phyloP scores from a whole-genome alignment of 768 basidiomycete genomes.

The Pseudohyphozyma bogoriensis region DNA sequence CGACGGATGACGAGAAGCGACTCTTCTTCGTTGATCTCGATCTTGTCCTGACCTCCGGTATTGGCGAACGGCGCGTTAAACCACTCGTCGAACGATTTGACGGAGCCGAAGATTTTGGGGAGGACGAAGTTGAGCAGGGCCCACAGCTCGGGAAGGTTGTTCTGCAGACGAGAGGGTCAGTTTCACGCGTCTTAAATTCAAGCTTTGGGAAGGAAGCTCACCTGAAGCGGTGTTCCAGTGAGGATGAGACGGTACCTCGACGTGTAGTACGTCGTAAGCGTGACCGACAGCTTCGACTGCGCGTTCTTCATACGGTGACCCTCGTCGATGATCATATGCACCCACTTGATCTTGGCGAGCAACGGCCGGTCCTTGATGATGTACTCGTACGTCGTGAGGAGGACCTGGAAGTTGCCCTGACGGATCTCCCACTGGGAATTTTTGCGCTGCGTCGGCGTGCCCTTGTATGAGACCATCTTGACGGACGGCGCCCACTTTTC shows the following conservation, averaged over 20 bases:
- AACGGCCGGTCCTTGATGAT: slow-evolving; percentile 34
- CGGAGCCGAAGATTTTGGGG: slow-evolving; percentile 97
- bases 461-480: slow-evolving; percentile 85
- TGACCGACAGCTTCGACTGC: slow-evolving; percentile 52
- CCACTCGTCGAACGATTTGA: slow-evolving; percentile 99
- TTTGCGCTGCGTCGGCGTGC: slow-evolving; percentile 69
- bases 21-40: slow-evolving; percentile 99
- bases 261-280: slow-evolving; percentile 62
- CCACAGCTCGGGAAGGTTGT: slow-evolving; percentile 94
- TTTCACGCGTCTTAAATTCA: too few relatives aligned
- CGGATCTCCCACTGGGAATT: slow-evolving; percentile 48
- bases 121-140: slow-evolving; percentile 91
- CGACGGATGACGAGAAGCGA: slow-evolving; percentile 92
- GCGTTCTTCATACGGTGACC: slow-evolving; percentile 93
- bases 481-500: slow-evolving; percentile 45
- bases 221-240: slow-evolving; percentile 92
- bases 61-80: slow-evolving; percentile 99
- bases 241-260: slow-evolving; percentile 83
- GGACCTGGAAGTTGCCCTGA: slow-evolving; percentile 31
- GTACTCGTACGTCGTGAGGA: slow-evolving; percentile 60
- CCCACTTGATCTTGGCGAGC: slow-evolving; percentile 44
- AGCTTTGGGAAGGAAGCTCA: slow-evolving; percentile 46
- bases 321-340: slow-evolving; percentile 92
- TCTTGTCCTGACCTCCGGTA: slow-evolving; percentile 94
- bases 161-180: slow-evolving; percentile 60